Base-by-base conservation (phyloP, 345 rosid species). In the Pistacia integerrima region DNA sequence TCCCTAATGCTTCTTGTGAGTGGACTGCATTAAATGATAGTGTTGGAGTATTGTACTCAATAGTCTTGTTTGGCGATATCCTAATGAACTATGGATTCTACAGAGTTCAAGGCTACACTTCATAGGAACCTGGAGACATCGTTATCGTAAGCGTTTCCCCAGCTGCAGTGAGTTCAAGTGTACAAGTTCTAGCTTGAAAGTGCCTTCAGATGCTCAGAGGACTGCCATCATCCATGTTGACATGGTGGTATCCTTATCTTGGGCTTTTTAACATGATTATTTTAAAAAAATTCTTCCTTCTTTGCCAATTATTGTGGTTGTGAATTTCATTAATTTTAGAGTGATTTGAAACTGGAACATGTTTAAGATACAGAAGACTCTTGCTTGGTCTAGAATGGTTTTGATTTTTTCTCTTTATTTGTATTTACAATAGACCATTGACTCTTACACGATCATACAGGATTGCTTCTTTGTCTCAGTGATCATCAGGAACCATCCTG, bases 61-160 rank as follows among this genome's bases (percentile, higher is more conserved):
- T 41, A n/a, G 17, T 67, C 12, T 67, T 67, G 56, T 38, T 41
- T 25, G 44, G 28, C 72, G 12, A 35, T 57, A 49, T 70, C 65
- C 66, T 73, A 30, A 56, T 4, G n/a, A 46, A 61, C 48, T 71
- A 76, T 76, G 55, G 73, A 72, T 77, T 69, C 74, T 87, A 77
- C 86, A 94, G 98, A 85, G 81, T 88, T 95, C 99, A 76, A 90
- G 99, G 89, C 85, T 95, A 85, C 99, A 95, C 87, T 95, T 95
- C 84, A 93, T 95, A 13, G 99, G 99, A 74, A 93, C 98, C n/a
- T 95, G 98, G 99, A 93, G 96, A 86, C 89, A 85, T 70, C 82
- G 99, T 80, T 95, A 95, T 76, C 89, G 92, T 14, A 90, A 87
- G 83, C 91, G 91, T 77, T 94, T 88, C 58, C 88, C 90, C 65